Percentiles rank a stretch among this genome's conserved stretches.
Conservation (phyloP, 768 basidiomycete species). For the Calocera viscosa region DNA sequence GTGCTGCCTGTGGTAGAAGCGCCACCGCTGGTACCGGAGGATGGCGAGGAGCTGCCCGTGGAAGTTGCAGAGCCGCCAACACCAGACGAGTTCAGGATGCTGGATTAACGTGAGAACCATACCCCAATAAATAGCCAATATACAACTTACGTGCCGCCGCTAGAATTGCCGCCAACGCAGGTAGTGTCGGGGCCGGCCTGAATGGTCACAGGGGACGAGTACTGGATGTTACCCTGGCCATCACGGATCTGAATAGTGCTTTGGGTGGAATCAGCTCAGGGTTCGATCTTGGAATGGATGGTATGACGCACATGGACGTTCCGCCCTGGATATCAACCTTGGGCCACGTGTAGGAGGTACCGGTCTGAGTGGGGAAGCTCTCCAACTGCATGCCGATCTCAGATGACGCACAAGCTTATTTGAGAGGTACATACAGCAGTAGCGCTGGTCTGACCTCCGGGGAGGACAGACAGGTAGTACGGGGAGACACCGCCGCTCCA, state of each 20-base stretch:
- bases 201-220: not conserved
- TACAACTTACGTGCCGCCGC: not conserved
- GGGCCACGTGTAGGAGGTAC: not conserved
- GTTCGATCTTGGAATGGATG: not conserved
- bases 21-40: not conserved
- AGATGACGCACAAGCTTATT: not conserved
- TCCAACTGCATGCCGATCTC: not conserved
- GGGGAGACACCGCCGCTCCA: not conserved
- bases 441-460: not conserved
- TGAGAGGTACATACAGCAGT: not conserved
- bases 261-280: not conserved
- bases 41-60: not conserved
- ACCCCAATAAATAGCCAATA: not conserved
- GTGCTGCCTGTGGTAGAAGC: not conserved
- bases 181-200: not conserved
- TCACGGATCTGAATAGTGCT: constrained; percentile 3
- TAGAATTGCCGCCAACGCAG: not conserved
- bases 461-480: constrained; percentile 1
- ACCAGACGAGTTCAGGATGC: not conserved
- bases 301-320: not conserved
- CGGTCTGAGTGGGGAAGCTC: not conserved
- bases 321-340: not conserved
- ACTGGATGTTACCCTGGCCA: not conserved
- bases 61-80: not conserved
- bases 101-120: not conserved